A percentile compares a stretch with the other conserved stretches of the same genome.
phyloP scores from a whole-genome alignment of 768 basidiomycete species.

The Leccinum broughii region DNA sequence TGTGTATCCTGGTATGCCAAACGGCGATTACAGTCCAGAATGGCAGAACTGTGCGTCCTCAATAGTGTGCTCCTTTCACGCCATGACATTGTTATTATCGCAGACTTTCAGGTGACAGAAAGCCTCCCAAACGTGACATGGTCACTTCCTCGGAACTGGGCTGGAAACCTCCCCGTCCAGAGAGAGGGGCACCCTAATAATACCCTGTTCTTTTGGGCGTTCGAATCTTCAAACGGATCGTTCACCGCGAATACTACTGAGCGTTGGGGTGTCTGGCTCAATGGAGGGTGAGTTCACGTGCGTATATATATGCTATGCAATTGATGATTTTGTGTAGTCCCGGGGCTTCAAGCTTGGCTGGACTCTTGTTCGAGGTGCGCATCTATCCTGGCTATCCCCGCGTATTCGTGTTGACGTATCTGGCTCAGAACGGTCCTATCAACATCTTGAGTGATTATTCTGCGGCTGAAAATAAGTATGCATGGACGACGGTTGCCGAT shows the following conservation, averaged over 20 bases:
- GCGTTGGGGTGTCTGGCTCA: slow-evolving; percentile 55
- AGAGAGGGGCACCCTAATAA: slow-evolving; percentile 59
- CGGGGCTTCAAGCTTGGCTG: slow-evolving; percentile 65
- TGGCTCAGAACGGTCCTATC: slow-evolving; percentile 63
- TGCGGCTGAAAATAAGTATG: slow-evolving; percentile 47
- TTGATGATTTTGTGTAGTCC: slow-evolving; percentile 41
- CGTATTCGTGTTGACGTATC: not conserved
- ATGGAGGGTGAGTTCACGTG: slow-evolving; percentile 55
- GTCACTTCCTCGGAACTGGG: slow-evolving; percentile 38
- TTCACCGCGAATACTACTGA: slow-evolving; percentile 36
- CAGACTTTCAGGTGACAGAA: slow-evolving; percentile 61
- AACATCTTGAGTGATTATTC: slow-evolving; percentile 51
- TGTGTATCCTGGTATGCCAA: slow-evolving; percentile 42
- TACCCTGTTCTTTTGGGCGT: slow-evolving; percentile 31
- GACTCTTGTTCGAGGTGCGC: slow-evolving; percentile 58
- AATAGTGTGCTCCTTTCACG: not conserved
- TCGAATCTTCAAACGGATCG: slow-evolving; percentile 53
- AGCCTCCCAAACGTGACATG: slow-evolving; percentile 61
- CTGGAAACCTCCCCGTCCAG: slow-evolving; percentile 36
- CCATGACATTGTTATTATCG: not conserved
- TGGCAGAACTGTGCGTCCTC: slow-evolving; percentile 59
- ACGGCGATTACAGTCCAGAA: slow-evolving; percentile 35
- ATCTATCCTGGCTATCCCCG: not conserved
- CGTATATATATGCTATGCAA: not conserved
- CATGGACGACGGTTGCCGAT: slow-evolving; percentile 53